Percentiles rank a stretch among this genome's conserved stretches.
Conservation (phyloP, 306 rosid species). For the Carpinus fangiana region DNA sequence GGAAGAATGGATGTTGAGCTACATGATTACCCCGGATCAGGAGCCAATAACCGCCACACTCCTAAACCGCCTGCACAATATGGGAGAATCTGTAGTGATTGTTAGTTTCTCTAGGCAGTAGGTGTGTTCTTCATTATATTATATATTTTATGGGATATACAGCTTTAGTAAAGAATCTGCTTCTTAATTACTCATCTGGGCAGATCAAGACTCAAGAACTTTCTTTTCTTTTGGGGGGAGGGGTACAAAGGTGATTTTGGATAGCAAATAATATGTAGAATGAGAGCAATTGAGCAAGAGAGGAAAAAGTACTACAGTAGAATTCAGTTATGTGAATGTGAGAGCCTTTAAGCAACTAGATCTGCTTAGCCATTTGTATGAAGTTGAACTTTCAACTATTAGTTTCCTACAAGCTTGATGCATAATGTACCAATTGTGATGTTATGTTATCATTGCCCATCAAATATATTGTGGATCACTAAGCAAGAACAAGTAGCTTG, state of each 20-base stretch:
- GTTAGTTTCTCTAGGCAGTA: slow-evolving; percentile 27
- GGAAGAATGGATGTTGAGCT: slow-evolving; percentile 74
- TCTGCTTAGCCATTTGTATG: slow-evolving; percentile 8
- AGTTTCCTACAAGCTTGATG: background rate
- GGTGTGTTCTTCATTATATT: slow-evolving; percentile 2
- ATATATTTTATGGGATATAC: background rate
- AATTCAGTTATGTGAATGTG: slow-evolving; percentile 10
- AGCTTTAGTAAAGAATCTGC: slow-evolving; percentile 24
- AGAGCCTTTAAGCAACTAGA: slow-evolving; percentile 15
- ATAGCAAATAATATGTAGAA: slow-evolving; percentile 18
- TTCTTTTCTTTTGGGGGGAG: background rate
- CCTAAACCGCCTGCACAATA: slow-evolving; percentile 57
- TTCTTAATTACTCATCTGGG: slow-evolving; percentile 34
- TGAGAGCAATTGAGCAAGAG: slow-evolving; percentile 5
- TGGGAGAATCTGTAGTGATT: slow-evolving; percentile 35
- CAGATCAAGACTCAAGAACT: slow-evolving; percentile 21
- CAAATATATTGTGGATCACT: background rate
- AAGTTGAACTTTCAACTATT: background rate
- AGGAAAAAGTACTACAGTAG: slow-evolving; percentile 5
- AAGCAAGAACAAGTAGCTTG: slow-evolving; percentile 2
- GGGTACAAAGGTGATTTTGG: background rate
- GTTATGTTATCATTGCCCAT: background rate
- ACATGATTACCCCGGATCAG: slow-evolving; percentile 75
- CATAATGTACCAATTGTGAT: background rate
- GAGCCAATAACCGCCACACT: slow-evolving; percentile 87